A percentile compares a stretch with the other conserved stretches of the same genome.
These are phyloP conservation scores for Aurifilum marmelostoma DNA, from an alignment of 2,329 filamentous ascomycete species.

Conservation along the genomic window DNA sequence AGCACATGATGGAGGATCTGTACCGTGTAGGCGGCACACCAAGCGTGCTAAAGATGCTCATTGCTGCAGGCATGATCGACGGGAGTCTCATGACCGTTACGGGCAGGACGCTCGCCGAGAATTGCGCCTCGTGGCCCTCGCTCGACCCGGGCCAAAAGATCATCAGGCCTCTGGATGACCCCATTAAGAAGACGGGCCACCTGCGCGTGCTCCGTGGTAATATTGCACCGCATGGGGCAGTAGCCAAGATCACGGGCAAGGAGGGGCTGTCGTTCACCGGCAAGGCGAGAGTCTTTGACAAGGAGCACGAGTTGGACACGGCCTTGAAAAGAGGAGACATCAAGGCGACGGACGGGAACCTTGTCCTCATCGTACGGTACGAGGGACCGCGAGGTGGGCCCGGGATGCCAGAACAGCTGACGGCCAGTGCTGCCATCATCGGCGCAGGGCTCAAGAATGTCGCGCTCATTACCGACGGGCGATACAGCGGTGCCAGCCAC, in stretches of 20 bases:
- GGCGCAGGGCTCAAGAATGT: conserved; percentile 81
- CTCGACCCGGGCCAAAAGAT: conserved; percentile 79
- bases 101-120: conserved; percentile 86
- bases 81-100: conserved; percentile 83
- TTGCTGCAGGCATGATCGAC: conserved; percentile 80
- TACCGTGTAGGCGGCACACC: conserved; percentile 88
- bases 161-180: conserved; percentile 78
- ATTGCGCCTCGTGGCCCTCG: conserved; percentile 72
- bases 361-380: conserved; percentile 89
- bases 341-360: conserved; percentile 84
- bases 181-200: conserved; percentile 86
- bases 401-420: conserved; percentile 94
- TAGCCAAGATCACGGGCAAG: conserved; percentile 94
- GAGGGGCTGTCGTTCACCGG: conserved; percentile 82
- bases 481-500: conserved; percentile 81
- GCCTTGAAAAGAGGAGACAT: conserved; percentile 78
- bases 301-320: conserved; percentile 77
- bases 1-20: conserved; percentile 82
- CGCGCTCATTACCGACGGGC: conserved; percentile 73
- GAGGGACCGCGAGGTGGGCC: conserved; percentile 92
- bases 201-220: conserved; percentile 87
- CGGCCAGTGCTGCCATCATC: conserved; percentile 89
- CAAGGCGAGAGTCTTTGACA: conserved; percentile 80
- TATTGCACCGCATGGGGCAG: conserved; percentile 81
- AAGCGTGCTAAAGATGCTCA: conserved; percentile 82